Conservation (phyloP, 495 filamentous ascomycete species). For the Symbiotaphrina buchneri region DNA sequence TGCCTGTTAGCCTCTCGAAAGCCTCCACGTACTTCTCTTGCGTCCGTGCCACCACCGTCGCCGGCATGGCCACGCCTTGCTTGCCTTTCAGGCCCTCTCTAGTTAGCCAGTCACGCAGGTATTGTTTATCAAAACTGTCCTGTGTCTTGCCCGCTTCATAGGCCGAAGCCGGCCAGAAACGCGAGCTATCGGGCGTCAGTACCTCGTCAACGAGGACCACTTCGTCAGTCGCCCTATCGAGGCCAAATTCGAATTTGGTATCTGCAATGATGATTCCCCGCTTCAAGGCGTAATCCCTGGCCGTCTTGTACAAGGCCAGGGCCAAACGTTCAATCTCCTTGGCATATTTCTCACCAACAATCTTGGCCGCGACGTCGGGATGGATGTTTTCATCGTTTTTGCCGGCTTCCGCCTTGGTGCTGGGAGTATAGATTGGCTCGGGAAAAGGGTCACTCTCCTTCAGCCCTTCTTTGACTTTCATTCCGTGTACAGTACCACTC, state of each 20-base stretch:
- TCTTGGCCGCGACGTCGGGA: conserved; percentile 35
- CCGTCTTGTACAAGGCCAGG: conserved; percentile 43
- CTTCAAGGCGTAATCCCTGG: conserved; percentile 44
- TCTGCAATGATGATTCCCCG: conserved; percentile 82
- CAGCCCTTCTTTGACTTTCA: conserved; percentile 40
- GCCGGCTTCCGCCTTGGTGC: conserved; percentile 74
- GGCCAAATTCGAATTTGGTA: conserved; percentile 65
- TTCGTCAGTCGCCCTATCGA: conserved; percentile 51
- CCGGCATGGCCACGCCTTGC: conserved; percentile 40
- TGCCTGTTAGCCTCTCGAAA: conserved; percentile 45
- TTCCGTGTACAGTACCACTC: conserved; percentile 61
- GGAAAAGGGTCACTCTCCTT: conserved; percentile 51
- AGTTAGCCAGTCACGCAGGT: conserved; percentile 68
- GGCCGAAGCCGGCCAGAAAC: conserved; percentile 65
- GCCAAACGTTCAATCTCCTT: conserved; percentile 47
- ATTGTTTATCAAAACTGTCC: conserved; percentile 83
- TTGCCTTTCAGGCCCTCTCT: conserved; percentile 45
- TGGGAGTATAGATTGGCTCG: conserved; percentile 64
- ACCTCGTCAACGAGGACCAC: conserved; percentile 85
- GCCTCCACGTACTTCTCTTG: conserved; percentile 42
- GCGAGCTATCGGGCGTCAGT: conserved; percentile 37
- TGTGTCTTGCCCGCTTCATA: conserved; percentile 58
- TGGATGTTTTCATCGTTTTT: conserved; percentile 74
- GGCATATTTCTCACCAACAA: conserved; percentile 61
- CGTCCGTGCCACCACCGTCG: conserved; percentile 39